A percentile compares a stretch with the other conserved stretches of the same genome.
Conservation (phyloP, 2,329 filamentous ascomycete genomes). For the Aspergillus pseudonomiae region DNA sequence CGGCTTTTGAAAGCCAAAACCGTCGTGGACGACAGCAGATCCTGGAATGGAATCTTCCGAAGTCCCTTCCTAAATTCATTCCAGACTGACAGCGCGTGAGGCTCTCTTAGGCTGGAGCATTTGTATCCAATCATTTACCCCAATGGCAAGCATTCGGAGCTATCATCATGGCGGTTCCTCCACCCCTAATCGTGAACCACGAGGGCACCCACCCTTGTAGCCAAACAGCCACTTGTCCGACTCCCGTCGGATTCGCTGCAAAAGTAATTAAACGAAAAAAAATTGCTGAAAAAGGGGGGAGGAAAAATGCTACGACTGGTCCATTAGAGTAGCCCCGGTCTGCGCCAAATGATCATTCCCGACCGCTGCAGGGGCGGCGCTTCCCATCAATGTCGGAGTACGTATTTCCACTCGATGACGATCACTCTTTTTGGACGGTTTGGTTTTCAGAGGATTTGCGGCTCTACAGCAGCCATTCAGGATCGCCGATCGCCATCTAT, state of each 20-base stretch:
- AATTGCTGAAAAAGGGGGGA: not conserved
- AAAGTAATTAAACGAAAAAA: not conserved
- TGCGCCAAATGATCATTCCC: not conserved
- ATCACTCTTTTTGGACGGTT: not conserved
- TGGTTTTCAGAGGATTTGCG: not conserved
- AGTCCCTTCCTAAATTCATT: not conserved
- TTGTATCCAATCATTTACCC: not conserved
- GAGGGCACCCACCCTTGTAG: not conserved
- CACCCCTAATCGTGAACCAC: slow-evolving; percentile 1
- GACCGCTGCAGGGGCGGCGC: slow-evolving; percentile 2
- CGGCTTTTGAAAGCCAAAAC: not conserved
- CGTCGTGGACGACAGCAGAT: not conserved
- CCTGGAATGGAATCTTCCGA: not conserved
- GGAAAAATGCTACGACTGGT: not conserved
- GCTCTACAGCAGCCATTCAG: not conserved
- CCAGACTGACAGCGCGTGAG: not conserved
- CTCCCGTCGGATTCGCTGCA: not conserved
- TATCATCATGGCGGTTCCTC: not conserved
- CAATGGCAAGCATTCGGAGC: not conserved
- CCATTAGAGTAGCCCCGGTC: not conserved
- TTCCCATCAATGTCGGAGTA: not conserved
- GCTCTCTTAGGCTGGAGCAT: not conserved
- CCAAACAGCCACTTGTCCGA: not conserved
- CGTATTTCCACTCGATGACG: slow-evolving; percentile 2
- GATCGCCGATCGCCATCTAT: not conserved